These are phyloP conservation scores for Cystobasidium tubakii DNA, from an alignment of 768 basidiomycete genomes.

Conservation along the genomic window DNA sequence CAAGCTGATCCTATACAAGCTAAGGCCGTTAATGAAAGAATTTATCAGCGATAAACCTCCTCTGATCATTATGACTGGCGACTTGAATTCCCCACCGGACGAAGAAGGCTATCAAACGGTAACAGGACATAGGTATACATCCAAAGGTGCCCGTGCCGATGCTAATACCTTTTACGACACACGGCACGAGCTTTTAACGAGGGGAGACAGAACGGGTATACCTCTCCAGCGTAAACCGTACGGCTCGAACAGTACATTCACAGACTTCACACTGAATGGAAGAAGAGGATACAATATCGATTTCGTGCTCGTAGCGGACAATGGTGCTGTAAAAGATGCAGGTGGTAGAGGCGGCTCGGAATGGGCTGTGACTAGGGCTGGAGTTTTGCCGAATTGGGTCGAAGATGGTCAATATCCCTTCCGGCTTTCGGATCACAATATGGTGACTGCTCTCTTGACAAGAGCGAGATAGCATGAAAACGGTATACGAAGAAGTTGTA, in stretches of 20 bases:
- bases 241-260: conserved; percentile 41
- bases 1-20: conserved; percentile 45
- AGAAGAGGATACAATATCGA: conserved; percentile 38
- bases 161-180: conserved; percentile 36
- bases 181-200: conserved; percentile 34
- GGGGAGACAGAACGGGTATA: neutral
- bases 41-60: conserved; percentile 34
- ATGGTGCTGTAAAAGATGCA: conserved; percentile 26
- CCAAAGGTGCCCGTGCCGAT: neutral
- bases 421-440: conserved; percentile 11
- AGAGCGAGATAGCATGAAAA: neutral
- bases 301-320: conserved; percentile 37
- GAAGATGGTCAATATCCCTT: conserved; percentile 36
- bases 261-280: conserved; percentile 36
- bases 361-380: conserved; percentile 38
- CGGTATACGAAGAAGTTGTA: neutral
- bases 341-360: neutral
- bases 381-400: conserved; percentile 40
- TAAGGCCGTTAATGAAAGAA: conserved; percentile 37
- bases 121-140: conserved; percentile 36
- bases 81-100: conserved; percentile 49
- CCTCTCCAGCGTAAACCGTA: conserved; percentile 2
- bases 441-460: conserved; percentile 20
- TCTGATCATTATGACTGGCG: conserved; percentile 47
- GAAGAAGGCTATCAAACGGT: conserved; percentile 49